Evolutionary conservation across 371 early-diverging fungal species (phyloP).

Genomic region (Batrachochytrium dendrobatidis): DNA sequence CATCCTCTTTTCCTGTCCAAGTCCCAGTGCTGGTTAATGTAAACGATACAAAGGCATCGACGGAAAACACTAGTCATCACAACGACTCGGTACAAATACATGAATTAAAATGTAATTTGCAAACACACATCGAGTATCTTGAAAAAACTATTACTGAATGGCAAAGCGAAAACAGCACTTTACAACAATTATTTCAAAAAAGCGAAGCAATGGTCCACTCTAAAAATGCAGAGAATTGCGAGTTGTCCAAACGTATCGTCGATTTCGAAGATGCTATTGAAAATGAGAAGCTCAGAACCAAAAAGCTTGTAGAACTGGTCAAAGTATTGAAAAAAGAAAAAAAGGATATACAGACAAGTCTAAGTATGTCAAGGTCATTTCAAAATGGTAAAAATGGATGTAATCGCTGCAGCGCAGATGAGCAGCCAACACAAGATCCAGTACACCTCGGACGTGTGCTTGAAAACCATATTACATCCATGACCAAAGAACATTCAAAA

Average conservation of each 20-base stretch:
- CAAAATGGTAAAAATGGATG: neutral
- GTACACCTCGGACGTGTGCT: too few relatives aligned
- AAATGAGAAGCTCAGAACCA: conserved; percentile 19
- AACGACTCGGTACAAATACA: too few relatives aligned
- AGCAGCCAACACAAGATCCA: too few relatives aligned
- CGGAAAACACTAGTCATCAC: too few relatives aligned
- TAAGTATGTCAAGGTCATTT: conserved; percentile 1
- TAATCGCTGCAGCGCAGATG: neutral
- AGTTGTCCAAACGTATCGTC: neutral
- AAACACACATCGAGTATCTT: conserved; percentile 8
- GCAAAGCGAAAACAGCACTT: conserved; percentile 7
- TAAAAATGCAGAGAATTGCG: neutral
- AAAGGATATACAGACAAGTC: conserved; percentile 1
- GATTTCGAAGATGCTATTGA: conserved; percentile 14
- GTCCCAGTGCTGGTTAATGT: too few relatives aligned
- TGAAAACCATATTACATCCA: too few relatives aligned
- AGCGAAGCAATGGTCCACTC: neutral
- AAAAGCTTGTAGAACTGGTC: conserved; percentile 21
- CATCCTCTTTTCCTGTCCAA: too few relatives aligned
- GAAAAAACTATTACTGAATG: conserved; percentile 12
- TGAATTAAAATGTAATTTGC: too few relatives aligned
- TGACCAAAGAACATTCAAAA: neutral
- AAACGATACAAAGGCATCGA: too few relatives aligned
- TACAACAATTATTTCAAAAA: neutral
- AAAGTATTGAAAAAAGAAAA: conserved; percentile 11